Evolutionary conservation across 148 eudicot species (phyloP), one percentile per base, ranked within the genome.

Genomic region (Drosera capensis): DNA sequence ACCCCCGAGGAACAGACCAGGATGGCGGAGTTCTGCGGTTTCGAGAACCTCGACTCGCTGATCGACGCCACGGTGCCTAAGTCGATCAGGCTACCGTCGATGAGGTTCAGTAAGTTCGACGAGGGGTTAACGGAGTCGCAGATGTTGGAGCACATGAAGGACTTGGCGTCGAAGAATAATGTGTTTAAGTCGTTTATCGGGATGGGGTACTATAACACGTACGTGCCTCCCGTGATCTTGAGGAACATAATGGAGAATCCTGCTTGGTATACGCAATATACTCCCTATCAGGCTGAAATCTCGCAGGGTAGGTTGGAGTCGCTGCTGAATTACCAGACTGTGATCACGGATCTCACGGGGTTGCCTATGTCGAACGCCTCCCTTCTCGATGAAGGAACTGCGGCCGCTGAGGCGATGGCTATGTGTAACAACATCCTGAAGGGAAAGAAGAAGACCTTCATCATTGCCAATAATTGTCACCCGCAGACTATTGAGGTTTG

Each of bases 341-440:
- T 88, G 78, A 66, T 88, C 55, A 66, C 92, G 13, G 96, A 88
- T 61, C 75, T 88, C 25, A 88, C 96, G 5, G 96, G 79, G 1
- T 45, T 88, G 41, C 94, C 94, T 4, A 88, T 88, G 96, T 74
- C 96, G 0, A 88, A 88, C 57, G 96, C 96, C 3, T 83, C 94
- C 0, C 65, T 88, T 20, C 74, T 88, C 18, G 96, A 88, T 55
- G 96, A 88, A 53, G 96, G 94, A 5, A 88, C 96, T 1, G 86
- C 96, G 13, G 96, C 94, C 0, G 94, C 96, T 2, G 96, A 88
- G 77, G 94, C 96, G 2, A 88, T 88, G 96, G 92, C 96, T 2
- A 88, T 88, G 96, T 83, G 96, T 64, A 83, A 80, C 51, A 88
- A 83, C 44, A 88, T 88, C 14, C 54, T 29, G 3, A 88, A 83